Evolutionary conservation across 441 rosid species (phyloP), one percentile per base, ranked within the genome.

Genomic region (Eutrema salsugineum): DNA sequence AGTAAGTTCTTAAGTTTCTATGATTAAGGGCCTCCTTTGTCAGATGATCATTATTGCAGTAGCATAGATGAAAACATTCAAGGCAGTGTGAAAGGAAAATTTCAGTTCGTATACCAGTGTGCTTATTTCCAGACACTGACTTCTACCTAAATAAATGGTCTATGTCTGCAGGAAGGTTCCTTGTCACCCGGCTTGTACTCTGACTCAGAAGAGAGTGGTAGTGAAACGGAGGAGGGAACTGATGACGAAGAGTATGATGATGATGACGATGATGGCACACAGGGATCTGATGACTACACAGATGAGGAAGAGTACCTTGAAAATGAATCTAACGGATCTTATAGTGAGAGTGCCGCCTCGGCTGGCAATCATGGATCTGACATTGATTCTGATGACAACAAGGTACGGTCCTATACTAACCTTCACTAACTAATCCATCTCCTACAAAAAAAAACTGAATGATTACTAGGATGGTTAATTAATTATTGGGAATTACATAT

Each of bases 211-310:
- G 94, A 86, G 70, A 87, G 88, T 62, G 93, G 87, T 68, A 91
- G 90, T 78, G 98, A 82, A 78, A 86, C 85, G 66, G 99, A 88
- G 80, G 97, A 85, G 76, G 91, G 83, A 59, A 81, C 88, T 22
- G 96, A 96, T 79, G 98, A 92, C 71, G 95, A 88, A 73, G 97
- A 83, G 54, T 91, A 85, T 71, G 85, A 89, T 70, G 97, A 87
- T 49, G 97, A 91, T 16, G 93, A 86, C 44, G 89, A 87, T 56
- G 98, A 90, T 51, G 89, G 79, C 77, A 78, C 87, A 22, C 47
- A 73, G 5, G 88, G 83, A 66, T 84, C 83, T 66, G 82, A 74
- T 38, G 83, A 35, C 65, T 79, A 55, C 83, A 68, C 73, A 3
- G 78, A 77, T 60, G 80, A 72, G 12, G 91, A 90, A 63, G 91